phyloP scores from a whole-genome alignment of 306 rosid species.

The Mimosa bimucronata region DNA sequence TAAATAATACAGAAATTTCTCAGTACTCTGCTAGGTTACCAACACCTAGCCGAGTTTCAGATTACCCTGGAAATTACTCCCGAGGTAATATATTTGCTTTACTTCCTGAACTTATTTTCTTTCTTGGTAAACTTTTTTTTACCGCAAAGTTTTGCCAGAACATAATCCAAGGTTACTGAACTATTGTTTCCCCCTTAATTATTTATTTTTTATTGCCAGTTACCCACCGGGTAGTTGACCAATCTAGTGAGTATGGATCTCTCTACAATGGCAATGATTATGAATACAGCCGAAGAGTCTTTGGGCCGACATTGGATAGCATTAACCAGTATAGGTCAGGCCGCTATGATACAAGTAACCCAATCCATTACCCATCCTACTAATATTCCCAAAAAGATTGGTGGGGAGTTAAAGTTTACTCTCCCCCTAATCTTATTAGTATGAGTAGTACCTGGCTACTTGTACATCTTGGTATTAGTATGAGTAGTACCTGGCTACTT shows the following conservation, averaged over 20 bases:
- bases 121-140: not conserved
- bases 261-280: constrained; percentile 55
- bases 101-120: not conserved
- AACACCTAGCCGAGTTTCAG: constrained; percentile 53
- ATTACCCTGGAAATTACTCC: constrained; percentile 49
- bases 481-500: constrained; percentile 17
- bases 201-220: constrained; percentile 51
- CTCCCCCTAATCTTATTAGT: constrained; percentile 18
- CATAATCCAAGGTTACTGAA: constrained; percentile 37
- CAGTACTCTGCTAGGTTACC: constrained; percentile 44
- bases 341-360: constrained; percentile 59
- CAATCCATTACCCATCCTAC: constrained; percentile 51
- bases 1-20: constrained; percentile 49
- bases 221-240: constrained; percentile 57
- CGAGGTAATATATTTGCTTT: constrained; percentile 56
- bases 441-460: constrained; percentile 13
- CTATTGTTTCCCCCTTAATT: constrained; percentile 21
- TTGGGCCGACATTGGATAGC: constrained; percentile 68
- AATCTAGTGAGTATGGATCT: constrained; percentile 66
- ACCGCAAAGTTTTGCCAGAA: not conserved
- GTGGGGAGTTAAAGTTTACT: constrained; percentile 36
- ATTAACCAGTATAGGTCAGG: constrained; percentile 66
- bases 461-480: constrained; percentile 17
- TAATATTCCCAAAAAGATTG: constrained; percentile 37
- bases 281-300: constrained; percentile 71